Conservation (phyloP, 2,329 filamentous ascomycete species). For the Coniochaeta ligniaria region DNA sequence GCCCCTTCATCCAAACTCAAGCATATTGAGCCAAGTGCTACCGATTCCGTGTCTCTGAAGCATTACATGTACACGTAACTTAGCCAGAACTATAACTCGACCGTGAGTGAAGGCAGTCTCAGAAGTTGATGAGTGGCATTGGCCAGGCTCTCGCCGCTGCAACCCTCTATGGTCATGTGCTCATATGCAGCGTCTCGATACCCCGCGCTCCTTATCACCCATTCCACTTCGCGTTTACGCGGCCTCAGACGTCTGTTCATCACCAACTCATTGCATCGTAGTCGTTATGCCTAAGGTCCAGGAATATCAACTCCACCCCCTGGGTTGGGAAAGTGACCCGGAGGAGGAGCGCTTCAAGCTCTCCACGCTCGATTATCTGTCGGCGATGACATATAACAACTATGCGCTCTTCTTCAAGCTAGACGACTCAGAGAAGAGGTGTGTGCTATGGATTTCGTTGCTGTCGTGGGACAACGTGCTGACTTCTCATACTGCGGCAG, state of each 20-base stretch:
- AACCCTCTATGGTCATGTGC: no score
- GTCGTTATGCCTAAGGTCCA: slow-evolving; percentile 20
- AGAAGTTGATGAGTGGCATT: no score
- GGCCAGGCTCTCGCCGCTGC: no score
- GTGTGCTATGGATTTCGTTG: no score
- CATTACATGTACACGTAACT: no score
- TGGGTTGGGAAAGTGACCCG: slow-evolving; percentile 27
- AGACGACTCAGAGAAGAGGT: slow-evolving; percentile 19
- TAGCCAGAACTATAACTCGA: no score
- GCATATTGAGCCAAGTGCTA: no score
- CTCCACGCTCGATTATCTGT: slow-evolving; percentile 28
- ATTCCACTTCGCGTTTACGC: neutral
- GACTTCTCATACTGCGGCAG: neutral
- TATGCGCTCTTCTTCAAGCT: slow-evolving; percentile 31
- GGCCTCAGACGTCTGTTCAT: neutral
- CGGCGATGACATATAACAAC: slow-evolving; percentile 25
- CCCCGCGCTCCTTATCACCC: no score
- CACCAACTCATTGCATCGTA: neutral
- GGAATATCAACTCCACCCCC: slow-evolving; percentile 21
- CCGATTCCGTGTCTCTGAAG: no score
- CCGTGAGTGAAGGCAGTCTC: no score
- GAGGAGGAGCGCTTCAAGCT: slow-evolving; percentile 27
- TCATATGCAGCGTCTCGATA: no score
- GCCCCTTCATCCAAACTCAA: no score
- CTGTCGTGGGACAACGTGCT: neutral